phyloP scores from a whole-genome alignment of 768 basidiomycete genomes.

The Termitomyces sp. region DNA sequence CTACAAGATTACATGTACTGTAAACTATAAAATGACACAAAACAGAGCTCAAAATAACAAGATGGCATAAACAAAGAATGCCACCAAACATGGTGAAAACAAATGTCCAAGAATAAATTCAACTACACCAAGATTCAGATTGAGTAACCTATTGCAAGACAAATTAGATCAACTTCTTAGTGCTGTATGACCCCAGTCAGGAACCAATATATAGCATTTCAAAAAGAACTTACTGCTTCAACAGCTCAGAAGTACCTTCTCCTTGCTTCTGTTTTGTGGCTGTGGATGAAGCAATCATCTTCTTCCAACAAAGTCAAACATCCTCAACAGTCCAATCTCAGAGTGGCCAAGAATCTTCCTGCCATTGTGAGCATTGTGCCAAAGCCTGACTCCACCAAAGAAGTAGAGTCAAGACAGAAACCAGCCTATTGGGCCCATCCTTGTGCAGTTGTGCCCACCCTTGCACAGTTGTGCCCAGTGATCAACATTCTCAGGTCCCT shows the following conservation, averaged over 20 bases:
- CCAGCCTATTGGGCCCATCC: neutral
- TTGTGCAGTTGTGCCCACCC: conserved; percentile 4
- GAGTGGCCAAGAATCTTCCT: neutral
- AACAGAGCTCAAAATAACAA: too few species aligned
- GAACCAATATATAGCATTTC: too few species aligned
- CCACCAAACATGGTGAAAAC: too few species aligned
- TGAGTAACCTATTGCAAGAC: too few species aligned
- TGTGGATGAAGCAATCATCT: neutral
- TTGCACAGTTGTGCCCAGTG: too few species aligned
- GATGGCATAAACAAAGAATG: too few species aligned
- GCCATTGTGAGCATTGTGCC: neutral
- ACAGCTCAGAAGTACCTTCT: neutral
- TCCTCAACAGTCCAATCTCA: neutral
- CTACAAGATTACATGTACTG: too few species aligned
- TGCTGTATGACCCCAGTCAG: too few species aligned
- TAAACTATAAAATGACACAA: too few species aligned
- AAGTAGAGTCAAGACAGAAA: neutral
- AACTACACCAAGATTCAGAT: too few species aligned
- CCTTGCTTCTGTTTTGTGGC: neutral
- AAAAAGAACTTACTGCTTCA: neutral
- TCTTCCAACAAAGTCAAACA: neutral
- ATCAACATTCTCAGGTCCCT: neutral
- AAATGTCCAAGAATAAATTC: too few species aligned
- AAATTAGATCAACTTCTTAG: too few species aligned
- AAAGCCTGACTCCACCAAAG: conserved; percentile 11